Conservation (phyloP, 2,329 filamentous ascomycete genomes). For the Blumeriella jaapii region DNA sequence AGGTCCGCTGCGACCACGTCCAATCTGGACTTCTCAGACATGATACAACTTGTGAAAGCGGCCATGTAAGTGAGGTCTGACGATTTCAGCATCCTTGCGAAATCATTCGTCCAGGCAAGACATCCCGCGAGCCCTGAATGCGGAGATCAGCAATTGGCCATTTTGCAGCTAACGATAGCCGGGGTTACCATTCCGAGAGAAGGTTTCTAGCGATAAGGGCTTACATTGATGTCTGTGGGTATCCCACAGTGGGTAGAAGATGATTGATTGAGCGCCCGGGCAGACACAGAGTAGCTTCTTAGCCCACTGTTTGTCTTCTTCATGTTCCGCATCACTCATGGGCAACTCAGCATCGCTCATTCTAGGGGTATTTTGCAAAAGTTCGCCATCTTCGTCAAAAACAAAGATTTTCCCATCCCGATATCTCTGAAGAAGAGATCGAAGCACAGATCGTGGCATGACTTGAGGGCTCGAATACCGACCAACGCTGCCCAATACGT, state of each 20-base stretch:
- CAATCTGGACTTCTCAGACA: constrained; percentile 41
- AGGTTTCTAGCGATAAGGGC: neutral
- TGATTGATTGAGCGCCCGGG: constrained; percentile 3
- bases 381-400: constrained; percentile 11
- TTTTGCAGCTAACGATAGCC: too few species aligned
- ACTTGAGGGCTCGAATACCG: too few species aligned
- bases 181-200: too few species aligned
- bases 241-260: constrained; percentile 6
- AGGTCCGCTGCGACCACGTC: constrained; percentile 29
- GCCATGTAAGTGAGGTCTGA: constrained; percentile 23
- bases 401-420: constrained; percentile 17
- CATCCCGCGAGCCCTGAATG: neutral
- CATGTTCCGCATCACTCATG: neutral
- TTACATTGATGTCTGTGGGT: constrained; percentile 1
- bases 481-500: too few species aligned
- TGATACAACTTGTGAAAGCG: constrained; percentile 40
- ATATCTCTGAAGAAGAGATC: constrained; percentile 13
- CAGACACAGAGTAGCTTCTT: neutral
- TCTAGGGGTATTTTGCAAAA: neutral
- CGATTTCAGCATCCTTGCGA: neutral
- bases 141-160: too few species aligned
- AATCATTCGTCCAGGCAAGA: constrained; percentile 1
- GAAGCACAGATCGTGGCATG: constrained; percentile 1
- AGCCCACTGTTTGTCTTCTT: neutral
- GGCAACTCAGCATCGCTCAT: too few species aligned